phyloP scores from a whole-genome alignment of 2,329 filamentous ascomycete species.

The Aureobasidium vineae region DNA sequence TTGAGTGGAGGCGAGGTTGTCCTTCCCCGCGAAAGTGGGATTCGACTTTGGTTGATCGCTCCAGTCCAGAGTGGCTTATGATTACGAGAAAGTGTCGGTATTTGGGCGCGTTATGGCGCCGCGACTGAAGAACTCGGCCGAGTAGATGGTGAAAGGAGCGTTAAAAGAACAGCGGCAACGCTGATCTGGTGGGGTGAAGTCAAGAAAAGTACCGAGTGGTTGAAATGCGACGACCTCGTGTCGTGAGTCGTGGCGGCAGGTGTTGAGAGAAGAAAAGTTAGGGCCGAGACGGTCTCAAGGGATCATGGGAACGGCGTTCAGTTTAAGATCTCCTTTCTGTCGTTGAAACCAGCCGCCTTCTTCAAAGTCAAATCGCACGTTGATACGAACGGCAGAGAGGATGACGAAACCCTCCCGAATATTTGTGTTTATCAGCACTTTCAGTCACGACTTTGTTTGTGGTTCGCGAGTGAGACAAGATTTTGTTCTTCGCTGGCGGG shows the following conservation, averaged over 20 bases:
- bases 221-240: neutral
- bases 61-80: neutral
- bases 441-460: too few relatives aligned
- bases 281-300: conserved; percentile 10
- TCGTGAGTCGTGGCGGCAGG: neutral
- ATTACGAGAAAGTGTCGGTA: neutral
- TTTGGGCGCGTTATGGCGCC: neutral
- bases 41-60: neutral
- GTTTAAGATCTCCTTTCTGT: neutral
- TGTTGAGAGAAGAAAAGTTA: conserved; percentile 1
- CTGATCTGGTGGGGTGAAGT: neutral
- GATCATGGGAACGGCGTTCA: conserved; percentile 14
- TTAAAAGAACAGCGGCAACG: neutral
- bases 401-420: neutral
- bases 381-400: neutral
- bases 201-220: neutral
- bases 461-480: neutral
- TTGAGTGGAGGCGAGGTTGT: neutral
- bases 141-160: neutral
- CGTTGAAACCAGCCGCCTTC: conserved; percentile 6
- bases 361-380: neutral
- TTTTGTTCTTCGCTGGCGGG: neutral
- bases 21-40: neutral
- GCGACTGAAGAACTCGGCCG: neutral
- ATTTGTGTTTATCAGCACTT: neutral